phyloP scores from a whole-genome alignment of 495 filamentous ascomycete species.

The Podospora sp. region DNA sequence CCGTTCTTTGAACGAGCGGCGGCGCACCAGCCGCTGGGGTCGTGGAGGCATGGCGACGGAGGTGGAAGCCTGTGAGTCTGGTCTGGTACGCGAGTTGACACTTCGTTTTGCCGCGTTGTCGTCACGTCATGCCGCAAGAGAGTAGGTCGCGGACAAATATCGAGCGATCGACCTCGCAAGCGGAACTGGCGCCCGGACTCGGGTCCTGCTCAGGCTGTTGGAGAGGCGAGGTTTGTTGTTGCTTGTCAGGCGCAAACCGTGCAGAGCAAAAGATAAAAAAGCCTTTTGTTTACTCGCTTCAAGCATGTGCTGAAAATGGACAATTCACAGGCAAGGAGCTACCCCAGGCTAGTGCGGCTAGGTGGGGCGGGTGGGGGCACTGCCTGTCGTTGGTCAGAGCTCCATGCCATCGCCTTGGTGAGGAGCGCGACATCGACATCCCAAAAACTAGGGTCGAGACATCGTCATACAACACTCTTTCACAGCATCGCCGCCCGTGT shows the following conservation, averaged over 20 bases:
- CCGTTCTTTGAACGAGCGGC: constrained; percentile 72
- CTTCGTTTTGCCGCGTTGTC: neutral
- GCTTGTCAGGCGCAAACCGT: neutral
- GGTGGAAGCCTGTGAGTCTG: neutral
- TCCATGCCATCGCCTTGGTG: neutral
- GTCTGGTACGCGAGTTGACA: too few relatives aligned
- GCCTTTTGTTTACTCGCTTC: neutral
- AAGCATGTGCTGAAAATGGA: neutral
- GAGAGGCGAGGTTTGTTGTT: neutral
- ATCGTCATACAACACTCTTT: constrained; percentile 2
- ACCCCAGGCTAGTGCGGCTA: neutral
- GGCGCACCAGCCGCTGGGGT: constrained; percentile 70
- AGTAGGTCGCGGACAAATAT: neutral
- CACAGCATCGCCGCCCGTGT: neutral
- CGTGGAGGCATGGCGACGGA: constrained; percentile 38
- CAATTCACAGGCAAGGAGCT: neutral
- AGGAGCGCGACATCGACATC: neutral
- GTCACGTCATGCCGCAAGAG: constrained; percentile 12
- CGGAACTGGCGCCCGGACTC: neutral
- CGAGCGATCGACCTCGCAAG: neutral
- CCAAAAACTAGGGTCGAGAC: neutral
- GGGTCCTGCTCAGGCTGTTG: neutral
- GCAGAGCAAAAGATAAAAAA: neutral
- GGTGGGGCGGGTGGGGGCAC: neutral
- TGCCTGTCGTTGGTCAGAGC: neutral